Base-by-base conservation (phyloP, 805 yeast genomes). In the Blastobotrys terrestris region DNA sequence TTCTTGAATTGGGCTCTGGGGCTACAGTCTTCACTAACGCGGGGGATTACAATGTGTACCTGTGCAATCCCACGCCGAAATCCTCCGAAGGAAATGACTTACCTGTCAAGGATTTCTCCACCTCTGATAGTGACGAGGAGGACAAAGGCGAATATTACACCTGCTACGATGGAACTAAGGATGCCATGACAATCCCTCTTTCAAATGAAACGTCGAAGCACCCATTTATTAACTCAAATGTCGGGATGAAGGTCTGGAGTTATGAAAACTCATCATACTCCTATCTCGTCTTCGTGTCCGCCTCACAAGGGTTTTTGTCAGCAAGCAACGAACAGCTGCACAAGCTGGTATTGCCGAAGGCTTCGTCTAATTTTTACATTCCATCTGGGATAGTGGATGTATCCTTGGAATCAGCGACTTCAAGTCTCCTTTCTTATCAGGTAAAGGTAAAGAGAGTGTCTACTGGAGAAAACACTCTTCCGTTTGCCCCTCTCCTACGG, bases 401-500 rank as follows among this genome's bases (percentile, higher is more conserved):
- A 14, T 31, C 44, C 2, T 18, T 47, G 39, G 31, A 14, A 3
- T 15, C 44, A n/a, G 44, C 44, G 2, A 39, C 42, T 5, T 44
- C 48, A 22, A 52, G 55, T 46, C 44, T 55, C 26, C 8, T 52
- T 35, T 26, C 58, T 8, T 53, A 52, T 43, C 39, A 40, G 16
- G 47, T 52, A 13, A 5, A 15, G 19, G 26, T 53, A 3, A 44
- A 22, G 6, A 35, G 16, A 21, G 31, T 22, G 3, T 31, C 26
- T 2, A 3, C 13, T 14, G 3, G 6, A 7, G 19, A 22, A 26
- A 11, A 11, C 35, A 6, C 35, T 26, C 35, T 26, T 22, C 16
- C 14, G 7, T 50, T 50, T 42, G 26, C 46, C 8, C 59, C 59
- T 16, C 14, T 49, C 13, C 46, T 56, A 7, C 57, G 59, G 13